phyloP scores from a whole-genome alignment of 768 basidiomycete genomes.

The Fomitopsis serialis region DNA sequence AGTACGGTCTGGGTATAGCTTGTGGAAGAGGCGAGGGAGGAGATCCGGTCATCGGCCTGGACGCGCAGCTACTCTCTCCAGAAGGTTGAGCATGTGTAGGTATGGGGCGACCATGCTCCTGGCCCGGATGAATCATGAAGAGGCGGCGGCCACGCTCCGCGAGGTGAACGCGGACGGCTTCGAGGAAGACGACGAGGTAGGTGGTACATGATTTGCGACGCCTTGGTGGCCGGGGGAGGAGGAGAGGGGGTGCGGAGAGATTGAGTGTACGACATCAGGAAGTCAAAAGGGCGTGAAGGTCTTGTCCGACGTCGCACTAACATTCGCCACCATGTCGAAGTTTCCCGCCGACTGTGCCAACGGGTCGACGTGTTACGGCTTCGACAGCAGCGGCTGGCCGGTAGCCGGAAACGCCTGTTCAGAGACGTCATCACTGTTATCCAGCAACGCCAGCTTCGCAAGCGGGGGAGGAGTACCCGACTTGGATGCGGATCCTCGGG shows the following conservation, averaged over 20 bases:
- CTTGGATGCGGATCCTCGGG: not conserved
- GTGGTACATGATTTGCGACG: not conserved
- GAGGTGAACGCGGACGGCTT: no score
- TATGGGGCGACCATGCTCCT: slow-evolving; percentile 39
- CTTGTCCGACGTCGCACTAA: slow-evolving; percentile 17
- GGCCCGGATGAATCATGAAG: slow-evolving; percentile 3
- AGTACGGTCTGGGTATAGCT: slow-evolving; percentile 19
- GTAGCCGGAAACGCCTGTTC: slow-evolving; percentile 30
- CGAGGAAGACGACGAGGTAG: not conserved
- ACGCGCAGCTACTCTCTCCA: slow-evolving; percentile 51
- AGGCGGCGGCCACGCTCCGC: no score
- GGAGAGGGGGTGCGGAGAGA: slow-evolving; percentile 41
- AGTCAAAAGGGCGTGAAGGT: slow-evolving; percentile 29
- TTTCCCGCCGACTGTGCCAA: slow-evolving; percentile 4
- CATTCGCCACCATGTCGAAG: slow-evolving; percentile 6
- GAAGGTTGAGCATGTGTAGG: slow-evolving; percentile 49
- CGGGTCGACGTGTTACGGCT: not conserved
- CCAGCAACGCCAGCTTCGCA: not conserved
- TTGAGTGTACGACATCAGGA: slow-evolving; percentile 36
- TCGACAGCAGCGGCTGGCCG: not conserved
- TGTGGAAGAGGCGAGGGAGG: slow-evolving; percentile 44
- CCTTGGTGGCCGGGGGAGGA: slow-evolving; percentile 20
- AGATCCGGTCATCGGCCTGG: slow-evolving; percentile 38
- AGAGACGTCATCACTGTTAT: slow-evolving; percentile 42
- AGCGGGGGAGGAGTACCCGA: not conserved